phyloP scores from a whole-genome alignment of 2,329 filamentous ascomycete genomes.

The Phaeosphaeriaceae sp. region DNA sequence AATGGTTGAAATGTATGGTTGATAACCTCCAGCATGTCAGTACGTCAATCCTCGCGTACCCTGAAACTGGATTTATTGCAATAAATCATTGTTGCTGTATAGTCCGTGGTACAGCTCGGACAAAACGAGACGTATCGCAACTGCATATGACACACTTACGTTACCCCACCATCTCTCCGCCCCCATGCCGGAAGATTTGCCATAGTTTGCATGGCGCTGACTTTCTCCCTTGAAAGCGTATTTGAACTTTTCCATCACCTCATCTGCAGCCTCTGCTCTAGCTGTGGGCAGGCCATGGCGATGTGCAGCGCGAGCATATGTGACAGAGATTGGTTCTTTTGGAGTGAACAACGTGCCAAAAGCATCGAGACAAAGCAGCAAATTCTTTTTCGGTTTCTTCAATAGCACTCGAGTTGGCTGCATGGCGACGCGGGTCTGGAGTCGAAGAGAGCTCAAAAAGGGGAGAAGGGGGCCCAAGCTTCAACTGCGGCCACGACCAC shows the following conservation, averaged over 20 bases:
- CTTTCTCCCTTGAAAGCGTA: conserved; percentile 59
- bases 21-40: conserved; percentile 57
- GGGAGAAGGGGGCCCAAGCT: conserved; percentile 24
- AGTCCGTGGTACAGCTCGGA: not conserved
- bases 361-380: conserved; percentile 69
- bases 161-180: conserved; percentile 68
- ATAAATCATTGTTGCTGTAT: not conserved
- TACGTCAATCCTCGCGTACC: not conserved
- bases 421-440: conserved; percentile 14
- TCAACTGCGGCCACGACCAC: conserved; percentile 34
- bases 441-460: conserved; percentile 22
- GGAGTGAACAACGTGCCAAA: conserved; percentile 71
- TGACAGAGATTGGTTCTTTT: conserved; percentile 57
- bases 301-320: conserved; percentile 64
- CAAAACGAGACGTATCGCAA: not conserved
- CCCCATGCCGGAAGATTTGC: conserved; percentile 60
- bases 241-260: conserved; percentile 43
- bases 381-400: conserved; percentile 50
- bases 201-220: conserved; percentile 65
- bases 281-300: conserved; percentile 58
- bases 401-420: conserved; percentile 9
- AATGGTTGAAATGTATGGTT: conserved; percentile 53
- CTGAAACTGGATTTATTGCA: not conserved
- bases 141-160: conserved; percentile 48
- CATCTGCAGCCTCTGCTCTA: conserved; percentile 33